Base-by-base conservation (phyloP, 441 rosid genomes). In the Arabidopsis hybrid region DNA sequence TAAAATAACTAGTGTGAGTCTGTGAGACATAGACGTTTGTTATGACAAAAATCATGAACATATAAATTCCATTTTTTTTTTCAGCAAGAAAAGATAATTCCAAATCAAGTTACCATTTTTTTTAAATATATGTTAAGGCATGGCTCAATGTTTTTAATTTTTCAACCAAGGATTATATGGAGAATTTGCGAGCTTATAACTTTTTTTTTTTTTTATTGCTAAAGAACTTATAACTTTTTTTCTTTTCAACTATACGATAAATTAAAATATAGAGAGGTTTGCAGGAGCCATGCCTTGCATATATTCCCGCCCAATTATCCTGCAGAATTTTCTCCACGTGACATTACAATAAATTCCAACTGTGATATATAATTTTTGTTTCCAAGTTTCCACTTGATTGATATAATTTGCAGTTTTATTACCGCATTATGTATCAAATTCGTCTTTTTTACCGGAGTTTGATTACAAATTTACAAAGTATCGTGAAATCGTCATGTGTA, bases 261-360 rank as follows among this genome's bases (percentile, higher is more conserved):
- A 29, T 49, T 50, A 38, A 50, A 60, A 26, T 40, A 50, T 50
- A 4, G 12, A 39, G 39, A 17, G 12, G n/a, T 40, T 62, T 62
- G 47, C 63, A 13, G 29, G 51, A 63, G 18, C 63, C 60, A 71
- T 64, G 60, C 42, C 13, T 67, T 40, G 40, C 74, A 72, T 55
- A 72, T 61, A 78, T 78, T 78, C 75, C 71, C 74, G 74, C 81
- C 81, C 81, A 72, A 36, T 61, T 60, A 38, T 67, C 60, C 71
- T 78, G 42, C 81, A 73, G 21, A 56, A 55, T 16, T 42, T 56
- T 5, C 75, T 73, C 74, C 78, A 73, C 60, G 67, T 73, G 74
- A 73, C 51, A 77, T 46, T 13, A 51, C 21, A 52, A 51, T 42
- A 14, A 65, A 64, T 49, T 71, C 76, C 73, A 77, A 77, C 73